These are phyloP conservation scores for Claviceps sp. DNA, from an alignment of 2,329 filamentous ascomycete species.

Conservation along the genomic window DNA sequence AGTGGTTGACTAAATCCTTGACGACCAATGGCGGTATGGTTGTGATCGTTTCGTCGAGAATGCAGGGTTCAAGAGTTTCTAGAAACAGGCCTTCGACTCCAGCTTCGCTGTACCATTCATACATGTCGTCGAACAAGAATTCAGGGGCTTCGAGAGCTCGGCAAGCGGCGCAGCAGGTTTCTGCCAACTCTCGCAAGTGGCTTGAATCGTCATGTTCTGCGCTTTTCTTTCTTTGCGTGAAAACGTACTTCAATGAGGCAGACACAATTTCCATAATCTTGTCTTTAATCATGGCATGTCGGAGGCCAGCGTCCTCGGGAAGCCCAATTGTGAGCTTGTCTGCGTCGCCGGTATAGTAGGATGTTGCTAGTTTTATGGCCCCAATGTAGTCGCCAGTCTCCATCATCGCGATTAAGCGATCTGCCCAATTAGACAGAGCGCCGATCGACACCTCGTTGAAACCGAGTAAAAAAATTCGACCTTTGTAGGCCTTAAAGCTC, in stretches of 20 bases:
- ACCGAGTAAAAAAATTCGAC: constrained; percentile 81
- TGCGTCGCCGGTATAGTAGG: constrained; percentile 82
- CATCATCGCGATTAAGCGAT: constrained; percentile 85
- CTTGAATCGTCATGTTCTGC: constrained; percentile 32
- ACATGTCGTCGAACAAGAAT: constrained; percentile 84
- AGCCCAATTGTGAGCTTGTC: constrained; percentile 90
- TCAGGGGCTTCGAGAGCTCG: constrained; percentile 63
- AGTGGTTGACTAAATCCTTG: constrained; percentile 75
- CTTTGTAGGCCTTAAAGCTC: constrained; percentile 94
- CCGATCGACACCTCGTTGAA: constrained; percentile 88
- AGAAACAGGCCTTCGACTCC: constrained; percentile 65
- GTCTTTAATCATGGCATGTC: constrained; percentile 73
- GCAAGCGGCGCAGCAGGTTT: constrained; percentile 74
- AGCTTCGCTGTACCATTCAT: constrained; percentile 75
- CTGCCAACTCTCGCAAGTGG: constrained; percentile 64
- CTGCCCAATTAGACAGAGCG: constrained; percentile 91
- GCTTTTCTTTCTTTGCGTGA: constrained; percentile 48
- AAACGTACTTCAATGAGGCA: constrained; percentile 81
- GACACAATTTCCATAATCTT: constrained; percentile 88
- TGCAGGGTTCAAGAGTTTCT: constrained; percentile 76
- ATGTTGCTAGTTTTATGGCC: constrained; percentile 79
- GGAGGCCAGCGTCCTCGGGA: constrained; percentile 63
- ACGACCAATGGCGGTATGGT: constrained; percentile 69
- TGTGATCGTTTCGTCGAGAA: constrained; percentile 63
- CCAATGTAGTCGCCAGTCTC: constrained; percentile 92